Percentiles rank a stretch among this genome's conserved stretches.
Evolutionary conservation across 2,329 filamentous ascomycete genomes (phyloP).

Genomic region (Phaeoacremonium minimum): DNA sequence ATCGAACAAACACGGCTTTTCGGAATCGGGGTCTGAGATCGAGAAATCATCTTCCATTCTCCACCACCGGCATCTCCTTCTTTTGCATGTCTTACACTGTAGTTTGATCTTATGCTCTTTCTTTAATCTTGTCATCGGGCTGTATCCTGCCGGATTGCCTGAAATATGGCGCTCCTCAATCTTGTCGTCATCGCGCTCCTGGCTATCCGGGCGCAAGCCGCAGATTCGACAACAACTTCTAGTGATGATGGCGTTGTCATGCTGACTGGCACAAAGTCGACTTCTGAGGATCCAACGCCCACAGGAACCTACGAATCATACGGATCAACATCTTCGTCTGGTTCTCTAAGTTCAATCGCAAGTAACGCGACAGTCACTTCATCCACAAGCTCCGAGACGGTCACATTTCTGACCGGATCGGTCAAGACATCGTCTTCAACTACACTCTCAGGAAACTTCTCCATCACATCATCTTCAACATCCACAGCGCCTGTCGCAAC

Average conservation of each 20-base stretch:
- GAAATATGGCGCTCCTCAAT: slow-evolving; percentile 2
- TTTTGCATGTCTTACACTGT: too few species aligned
- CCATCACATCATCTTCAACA: slow-evolving; percentile 35
- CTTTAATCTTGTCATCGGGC: too few species aligned
- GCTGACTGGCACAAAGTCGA: slow-evolving; percentile 25
- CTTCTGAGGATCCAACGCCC: slow-evolving; percentile 27
- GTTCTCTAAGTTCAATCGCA: slow-evolving; percentile 11
- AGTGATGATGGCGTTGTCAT: slow-evolving; percentile 31
- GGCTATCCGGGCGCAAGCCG: slow-evolving; percentile 1
- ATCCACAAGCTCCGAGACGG: slow-evolving; percentile 19
- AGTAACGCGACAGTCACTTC: slow-evolving; percentile 23
- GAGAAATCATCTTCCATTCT: too few species aligned
- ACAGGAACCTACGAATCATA: slow-evolving; percentile 40
- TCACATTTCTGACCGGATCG: slow-evolving; percentile 42
- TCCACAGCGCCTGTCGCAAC: slow-evolving; percentile 39
- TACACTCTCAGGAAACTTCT: slow-evolving; percentile 31
- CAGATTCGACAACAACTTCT: slow-evolving; percentile 21
- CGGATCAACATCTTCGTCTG: slow-evolving; percentile 17
- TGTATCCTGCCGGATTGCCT: not conserved
- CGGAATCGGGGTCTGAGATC: too few species aligned
- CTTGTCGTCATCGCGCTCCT: slow-evolving; percentile 1
- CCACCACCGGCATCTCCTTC: too few species aligned
- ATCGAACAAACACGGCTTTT: too few species aligned
- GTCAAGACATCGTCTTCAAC: slow-evolving; percentile 29
- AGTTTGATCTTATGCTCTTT: too few species aligned